A percentile compares a stretch with the other conserved stretches of the same genome.
phyloP scores from a whole-genome alignment of 1,139 yeast species.

The Zygosaccharomyces sapae region DNA sequence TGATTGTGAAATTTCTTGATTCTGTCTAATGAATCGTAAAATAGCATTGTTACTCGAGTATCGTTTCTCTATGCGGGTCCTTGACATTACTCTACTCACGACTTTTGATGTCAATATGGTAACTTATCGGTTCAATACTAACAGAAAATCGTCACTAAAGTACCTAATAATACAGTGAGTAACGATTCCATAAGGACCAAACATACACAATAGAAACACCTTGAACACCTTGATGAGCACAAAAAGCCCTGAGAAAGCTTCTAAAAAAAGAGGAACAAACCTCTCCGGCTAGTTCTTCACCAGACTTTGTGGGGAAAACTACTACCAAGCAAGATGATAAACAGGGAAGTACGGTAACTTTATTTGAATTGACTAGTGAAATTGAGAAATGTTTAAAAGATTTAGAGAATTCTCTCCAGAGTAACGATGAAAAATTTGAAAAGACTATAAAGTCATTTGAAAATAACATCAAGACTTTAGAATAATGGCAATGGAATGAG shows the following conservation, averaged over 20 bases:
- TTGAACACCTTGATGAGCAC: neutral
- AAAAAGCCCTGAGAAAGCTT: slow-evolving; percentile 5
- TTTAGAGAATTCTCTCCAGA: slow-evolving; percentile 35
- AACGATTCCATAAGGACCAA: neutral
- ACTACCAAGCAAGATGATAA: slow-evolving; percentile 14
- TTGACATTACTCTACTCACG: neutral
- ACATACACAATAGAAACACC: neutral
- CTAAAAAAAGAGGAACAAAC: slow-evolving; percentile 6
- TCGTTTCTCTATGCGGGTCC: neutral
- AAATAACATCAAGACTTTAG: slow-evolving; percentile 15
- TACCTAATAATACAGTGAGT: neutral
- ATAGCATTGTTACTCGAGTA: slow-evolving; percentile 16
- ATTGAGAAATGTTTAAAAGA: slow-evolving; percentile 44
- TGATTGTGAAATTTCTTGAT: slow-evolving; percentile 33
- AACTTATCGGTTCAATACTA: neutral
- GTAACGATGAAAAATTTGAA: slow-evolving; percentile 28
- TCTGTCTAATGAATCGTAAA: slow-evolving; percentile 20
- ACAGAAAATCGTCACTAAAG: neutral
- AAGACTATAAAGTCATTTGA: slow-evolving; percentile 23
- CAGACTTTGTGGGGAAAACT: neutral
- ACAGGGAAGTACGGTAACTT: slow-evolving; percentile 38
- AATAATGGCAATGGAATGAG: neutral
- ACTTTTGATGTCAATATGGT: neutral
- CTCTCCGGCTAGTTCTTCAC: slow-evolving; percentile 7
- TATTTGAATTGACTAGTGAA: slow-evolving; percentile 50